phyloP scores from a whole-genome alignment of 345 rosid species.

The Syzygium jambos region DNA sequence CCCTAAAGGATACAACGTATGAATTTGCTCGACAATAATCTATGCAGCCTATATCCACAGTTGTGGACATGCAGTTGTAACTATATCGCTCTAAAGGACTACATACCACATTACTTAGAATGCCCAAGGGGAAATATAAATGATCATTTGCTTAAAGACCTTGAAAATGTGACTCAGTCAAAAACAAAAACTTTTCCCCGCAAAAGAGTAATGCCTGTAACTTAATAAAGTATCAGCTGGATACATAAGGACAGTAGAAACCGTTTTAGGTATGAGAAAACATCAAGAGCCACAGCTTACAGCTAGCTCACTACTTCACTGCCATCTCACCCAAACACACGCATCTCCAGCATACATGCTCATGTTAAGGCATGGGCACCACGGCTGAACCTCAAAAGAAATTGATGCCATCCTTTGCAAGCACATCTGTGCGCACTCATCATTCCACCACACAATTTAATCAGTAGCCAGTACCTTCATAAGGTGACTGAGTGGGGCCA shows the following conservation, averaged over 20 bases:
- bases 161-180: neutral
- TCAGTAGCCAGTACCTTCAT: neutral
- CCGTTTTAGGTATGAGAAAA: neutral
- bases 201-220: neutral
- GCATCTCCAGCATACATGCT: neutral
- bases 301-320: neutral
- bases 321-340: neutral
- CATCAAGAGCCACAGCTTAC: neutral
- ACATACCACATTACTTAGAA: neutral
- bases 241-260: neutral
- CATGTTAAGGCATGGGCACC: neutral
- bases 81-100: neutral
- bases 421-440: neutral
- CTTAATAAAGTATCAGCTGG: neutral
- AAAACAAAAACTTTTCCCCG: neutral
- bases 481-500: conserved; percentile 1
- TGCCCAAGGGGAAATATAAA: neutral
- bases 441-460: neutral
- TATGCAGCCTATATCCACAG: neutral
- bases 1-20: neutral
- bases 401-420: neutral
- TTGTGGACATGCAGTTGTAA: neutral
- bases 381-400: neutral
- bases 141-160: neutral
- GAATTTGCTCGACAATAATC: neutral